phyloP scores from a whole-genome alignment of 768 basidiomycete species.

The Calocybe cyanea region DNA sequence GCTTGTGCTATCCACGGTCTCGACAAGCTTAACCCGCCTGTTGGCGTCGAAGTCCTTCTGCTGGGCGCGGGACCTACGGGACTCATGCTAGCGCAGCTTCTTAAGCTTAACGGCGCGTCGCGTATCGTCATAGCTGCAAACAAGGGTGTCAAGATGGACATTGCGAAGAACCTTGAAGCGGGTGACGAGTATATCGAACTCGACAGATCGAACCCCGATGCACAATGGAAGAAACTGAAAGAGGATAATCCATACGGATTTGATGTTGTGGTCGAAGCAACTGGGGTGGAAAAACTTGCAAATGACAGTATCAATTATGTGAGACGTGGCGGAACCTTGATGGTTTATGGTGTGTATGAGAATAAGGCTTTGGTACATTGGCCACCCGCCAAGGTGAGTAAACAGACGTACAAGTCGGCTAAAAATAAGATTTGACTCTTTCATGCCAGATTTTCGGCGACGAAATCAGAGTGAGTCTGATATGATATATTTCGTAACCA shows the following conservation, averaged over 20 bases:
- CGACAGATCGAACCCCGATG: conserved; percentile 66
- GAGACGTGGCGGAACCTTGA: conserved; percentile 75
- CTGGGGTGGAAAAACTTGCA: conserved; percentile 82
- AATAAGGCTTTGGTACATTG: conserved; percentile 82
- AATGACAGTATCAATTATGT: conserved; percentile 90
- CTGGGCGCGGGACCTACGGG: conserved; percentile 90
- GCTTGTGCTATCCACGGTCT: conserved; percentile 91
- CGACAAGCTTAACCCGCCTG: conserved; percentile 79
- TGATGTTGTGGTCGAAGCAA: conserved; percentile 68
- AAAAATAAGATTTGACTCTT: not conserved
- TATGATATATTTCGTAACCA: not conserved
- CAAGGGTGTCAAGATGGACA: conserved; percentile 87
- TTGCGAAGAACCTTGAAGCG: conserved; percentile 74
- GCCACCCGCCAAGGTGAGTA: conserved; percentile 63
- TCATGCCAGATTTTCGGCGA: conserved; percentile 64
- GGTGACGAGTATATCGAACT: conserved; percentile 86
- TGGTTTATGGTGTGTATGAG: conserved; percentile 90
- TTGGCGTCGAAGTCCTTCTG: conserved; percentile 81
- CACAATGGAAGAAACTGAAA: conserved; percentile 80
- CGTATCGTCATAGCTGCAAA: conserved; percentile 84
- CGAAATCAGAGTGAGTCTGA: conserved; percentile 36
- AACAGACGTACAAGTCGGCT: not conserved
- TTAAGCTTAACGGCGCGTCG: conserved; percentile 82
- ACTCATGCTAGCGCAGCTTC: conserved; percentile 83
- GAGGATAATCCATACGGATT: conserved; percentile 84